Conservation (phyloP, 768 basidiomycete species). For the Galerina sulciceps region DNA sequence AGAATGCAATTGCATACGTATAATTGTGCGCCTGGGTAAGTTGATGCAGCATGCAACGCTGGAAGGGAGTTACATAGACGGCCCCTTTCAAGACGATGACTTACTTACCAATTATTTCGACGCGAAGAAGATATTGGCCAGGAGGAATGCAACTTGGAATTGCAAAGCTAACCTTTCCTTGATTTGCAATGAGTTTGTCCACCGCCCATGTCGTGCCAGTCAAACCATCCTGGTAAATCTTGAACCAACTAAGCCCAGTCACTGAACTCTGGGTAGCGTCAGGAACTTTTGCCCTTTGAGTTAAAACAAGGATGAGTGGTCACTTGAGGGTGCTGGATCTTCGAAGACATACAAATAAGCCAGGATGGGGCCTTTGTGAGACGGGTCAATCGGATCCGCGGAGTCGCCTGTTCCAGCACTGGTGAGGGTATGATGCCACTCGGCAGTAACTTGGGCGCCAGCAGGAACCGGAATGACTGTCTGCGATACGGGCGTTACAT, state of each 20-base stretch:
- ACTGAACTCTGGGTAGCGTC: constrained; percentile 44
- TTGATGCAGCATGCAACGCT: constrained; percentile 49
- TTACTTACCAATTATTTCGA: constrained; percentile 21
- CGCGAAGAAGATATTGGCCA: constrained; percentile 23
- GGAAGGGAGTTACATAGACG: not conserved
- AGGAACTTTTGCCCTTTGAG: constrained; percentile 5
- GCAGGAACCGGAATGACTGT: constrained; percentile 53
- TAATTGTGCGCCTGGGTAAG: constrained; percentile 58
- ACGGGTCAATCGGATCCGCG: constrained; percentile 50
- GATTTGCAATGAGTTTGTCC: constrained; percentile 21
- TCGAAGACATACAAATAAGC: constrained; percentile 47
- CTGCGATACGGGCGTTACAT: constrained; percentile 48
- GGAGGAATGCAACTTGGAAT: constrained; percentile 23
- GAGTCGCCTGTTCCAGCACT: constrained; percentile 45
- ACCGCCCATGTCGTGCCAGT: constrained; percentile 21
- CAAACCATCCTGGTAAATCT: constrained; percentile 21
- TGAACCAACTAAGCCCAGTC: constrained; percentile 24
- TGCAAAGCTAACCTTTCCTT: constrained; percentile 22
- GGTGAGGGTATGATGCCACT: constrained; percentile 53
- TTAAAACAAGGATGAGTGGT: no score
- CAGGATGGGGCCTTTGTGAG: constrained; percentile 59
- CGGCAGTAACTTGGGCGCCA: constrained; percentile 54
- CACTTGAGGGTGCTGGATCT: no score
- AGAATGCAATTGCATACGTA: constrained; percentile 38
- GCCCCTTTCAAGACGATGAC: not conserved